Percentiles rank a stretch among this genome's conserved stretches.
Conservation (phyloP, 495 filamentous ascomycete species). For the Jackrogersella minutella region DNA sequence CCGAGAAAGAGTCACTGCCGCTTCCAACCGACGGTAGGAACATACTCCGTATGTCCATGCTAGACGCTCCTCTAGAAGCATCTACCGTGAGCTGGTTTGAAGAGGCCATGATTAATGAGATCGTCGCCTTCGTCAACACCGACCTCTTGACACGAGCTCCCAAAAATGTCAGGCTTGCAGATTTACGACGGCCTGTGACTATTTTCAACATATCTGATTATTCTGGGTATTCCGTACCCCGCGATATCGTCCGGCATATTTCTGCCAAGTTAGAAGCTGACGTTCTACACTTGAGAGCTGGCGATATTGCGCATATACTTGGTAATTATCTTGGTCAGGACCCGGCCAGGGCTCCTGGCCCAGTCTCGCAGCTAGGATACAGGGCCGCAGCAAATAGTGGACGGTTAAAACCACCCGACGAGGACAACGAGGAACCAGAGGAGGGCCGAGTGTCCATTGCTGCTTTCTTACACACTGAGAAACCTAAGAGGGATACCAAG, state of each 20-base stretch:
- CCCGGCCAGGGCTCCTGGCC: constrained; percentile 50
- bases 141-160: constrained; percentile 45
- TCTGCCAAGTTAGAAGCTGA: constrained; percentile 73
- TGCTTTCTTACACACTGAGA: constrained; percentile 28
- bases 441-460: too few relatives aligned
- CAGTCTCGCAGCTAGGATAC: constrained; percentile 69
- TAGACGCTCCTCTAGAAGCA: constrained; percentile 5
- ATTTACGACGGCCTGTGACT: constrained; percentile 47
- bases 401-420: constrained; percentile 28
- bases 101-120: constrained; percentile 42
- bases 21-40: neutral
- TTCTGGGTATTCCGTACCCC: constrained; percentile 45
- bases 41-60: constrained; percentile 3
- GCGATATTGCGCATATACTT: constrained; percentile 80
- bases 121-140: constrained; percentile 47
- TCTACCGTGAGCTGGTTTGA: constrained; percentile 26
- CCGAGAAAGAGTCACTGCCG: neutral
- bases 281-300: constrained; percentile 77
- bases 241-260: constrained; percentile 52
- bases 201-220: constrained; percentile 50
- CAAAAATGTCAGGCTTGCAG: constrained; percentile 25
- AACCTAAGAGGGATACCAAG: constrained; percentile 28
- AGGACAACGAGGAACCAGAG: constrained; percentile 24
- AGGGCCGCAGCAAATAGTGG: constrained; percentile 59
- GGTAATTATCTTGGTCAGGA: constrained; percentile 76